A percentile compares a stretch with the other conserved stretches of the same genome.
These are phyloP conservation scores for Hortaea sp. DNA, from an alignment of 2,329 filamentous ascomycete genomes.

Conservation along the genomic window DNA sequence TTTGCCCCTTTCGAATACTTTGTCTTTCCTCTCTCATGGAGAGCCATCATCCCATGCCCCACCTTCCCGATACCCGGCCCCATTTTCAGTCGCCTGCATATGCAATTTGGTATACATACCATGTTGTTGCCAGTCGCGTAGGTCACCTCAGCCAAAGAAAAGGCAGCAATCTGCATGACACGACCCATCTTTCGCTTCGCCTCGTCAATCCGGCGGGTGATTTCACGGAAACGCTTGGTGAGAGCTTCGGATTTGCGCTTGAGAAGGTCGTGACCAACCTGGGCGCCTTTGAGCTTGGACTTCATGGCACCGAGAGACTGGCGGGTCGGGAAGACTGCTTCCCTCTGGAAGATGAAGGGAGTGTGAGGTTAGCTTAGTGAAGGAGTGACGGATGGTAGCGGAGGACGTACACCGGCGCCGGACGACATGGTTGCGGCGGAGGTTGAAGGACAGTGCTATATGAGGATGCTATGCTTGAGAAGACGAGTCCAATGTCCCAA, in stretches of 20 bases:
- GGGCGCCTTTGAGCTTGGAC: slow-evolving; percentile 78
- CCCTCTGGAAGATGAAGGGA: slow-evolving; percentile 58
- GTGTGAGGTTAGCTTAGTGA: slow-evolving; percentile 3
- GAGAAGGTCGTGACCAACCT: slow-evolving; percentile 77
- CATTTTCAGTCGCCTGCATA: too few relatives aligned
- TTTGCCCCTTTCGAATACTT: too few relatives aligned
- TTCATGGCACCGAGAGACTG: slow-evolving; percentile 97
- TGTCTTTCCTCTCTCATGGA: too few relatives aligned
- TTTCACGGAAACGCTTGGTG: slow-evolving; percentile 76
- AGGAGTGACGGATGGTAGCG: too few relatives aligned
- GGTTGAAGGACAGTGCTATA: neutral
- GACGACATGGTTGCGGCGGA: neutral
- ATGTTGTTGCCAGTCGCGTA: slow-evolving; percentile 85
- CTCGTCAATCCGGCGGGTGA: slow-evolving; percentile 93
- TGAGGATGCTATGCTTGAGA: neutral
- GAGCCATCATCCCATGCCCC: too few relatives aligned
- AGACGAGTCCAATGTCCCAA: neutral
- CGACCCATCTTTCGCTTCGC: slow-evolving; percentile 98
- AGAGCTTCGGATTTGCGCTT: slow-evolving; percentile 98
- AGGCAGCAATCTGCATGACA: slow-evolving; percentile 98
- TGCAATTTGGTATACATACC: slow-evolving; percentile 26
- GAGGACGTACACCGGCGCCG: slow-evolving; percentile 1
- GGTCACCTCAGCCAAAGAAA: slow-evolving; percentile 92
- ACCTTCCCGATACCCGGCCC: too few relatives aligned
- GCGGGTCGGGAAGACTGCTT: slow-evolving; percentile 94